Conservation (phyloP, 2,329 filamentous ascomycete species). For the Aureobasidium namibiae region DNA sequence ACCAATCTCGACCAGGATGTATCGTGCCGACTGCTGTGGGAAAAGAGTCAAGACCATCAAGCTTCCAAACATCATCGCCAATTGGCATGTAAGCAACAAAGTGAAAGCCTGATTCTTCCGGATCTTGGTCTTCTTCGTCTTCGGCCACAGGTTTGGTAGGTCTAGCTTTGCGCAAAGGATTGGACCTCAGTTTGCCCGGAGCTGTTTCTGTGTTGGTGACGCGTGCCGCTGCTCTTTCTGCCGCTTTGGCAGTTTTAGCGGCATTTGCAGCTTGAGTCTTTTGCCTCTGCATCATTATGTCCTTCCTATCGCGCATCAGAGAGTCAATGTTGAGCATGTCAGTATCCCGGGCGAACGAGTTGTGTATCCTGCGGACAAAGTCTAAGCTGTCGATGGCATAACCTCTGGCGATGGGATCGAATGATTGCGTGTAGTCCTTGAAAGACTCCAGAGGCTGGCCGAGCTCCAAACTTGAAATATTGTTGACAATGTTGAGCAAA, state of each 20-base stretch:
- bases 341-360: conserved; percentile 75
- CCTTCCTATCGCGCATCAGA: conserved; percentile 47
- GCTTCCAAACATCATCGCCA: conserved; percentile 70
- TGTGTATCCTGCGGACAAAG: conserved; percentile 75
- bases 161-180: conserved; percentile 15
- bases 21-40: conserved; percentile 56
- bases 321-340: conserved; percentile 70
- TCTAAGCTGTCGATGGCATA: conserved; percentile 64
- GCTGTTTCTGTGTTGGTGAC: conserved; percentile 2
- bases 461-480: conserved; percentile 57
- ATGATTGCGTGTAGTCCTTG: conserved; percentile 59
- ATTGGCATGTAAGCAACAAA: conserved; percentile 84
- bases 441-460: conserved; percentile 65
- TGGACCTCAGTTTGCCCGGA: conserved; percentile 4
- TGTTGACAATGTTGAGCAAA: conserved; percentile 89
- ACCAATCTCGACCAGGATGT: conserved; percentile 53
- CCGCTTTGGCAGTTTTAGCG: conserved; percentile 22
- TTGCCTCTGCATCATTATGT: conserved; percentile 27
- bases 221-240: conserved; percentile 11
- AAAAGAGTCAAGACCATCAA: conserved; percentile 72
- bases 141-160: conserved; percentile 26
- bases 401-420: conserved; percentile 67
- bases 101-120: conserved; percentile 63
- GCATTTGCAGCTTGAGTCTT: conserved; percentile 25
- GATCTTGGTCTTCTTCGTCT: conserved; percentile 23